Evolutionary conservation across 1,284 basidiomycete species (phyloP), one percentile per base, ranked within the genome.

Genomic region (Afroboletus lepidellus): DNA sequence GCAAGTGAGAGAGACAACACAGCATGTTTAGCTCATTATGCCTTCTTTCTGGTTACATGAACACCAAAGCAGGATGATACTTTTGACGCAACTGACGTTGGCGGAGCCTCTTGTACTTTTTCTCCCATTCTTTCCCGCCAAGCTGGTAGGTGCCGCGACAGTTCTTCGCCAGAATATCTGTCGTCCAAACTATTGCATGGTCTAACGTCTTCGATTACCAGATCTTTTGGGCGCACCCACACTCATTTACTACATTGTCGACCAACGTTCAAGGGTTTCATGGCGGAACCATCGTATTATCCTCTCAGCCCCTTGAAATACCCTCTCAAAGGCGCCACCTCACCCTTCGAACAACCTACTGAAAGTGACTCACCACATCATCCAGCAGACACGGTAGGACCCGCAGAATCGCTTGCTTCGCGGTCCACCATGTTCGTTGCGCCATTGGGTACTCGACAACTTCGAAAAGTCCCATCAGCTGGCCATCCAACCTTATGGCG

Each of bases 251-350:
- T 37, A 15, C 42, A 37, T 32, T 25, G 36, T 25, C 32, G 8
- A 25, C 27, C 16, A 21, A 27, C 18, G 15, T 43, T 50, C 43
- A 16, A 8, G 13, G 5, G 9, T 6, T 23, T 38, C 49, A 62
- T 65, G 61, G 24, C 50, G 30, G 38, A 48, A n/a, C 44, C 58
- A 5, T 61, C 63, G 12, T 62, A 62, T 37, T 54, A 53, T 18
- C 54, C 61, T 23, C 61, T 62, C 20, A 36, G 37, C 32, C 51
- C 41, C 16, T 5, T 63, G 13, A 50, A 55, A 47, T 27, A 47
- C 4, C 36, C 46, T 39, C 36, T 23, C 18, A 43, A 48, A 30
- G 32, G 24, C 24, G 23, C 37, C 16, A 8, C 12, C 6, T 44
- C 50, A 21, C 32, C 50, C 3, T 24, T 48, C 0, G 32, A 52